These are phyloP conservation scores for Isabelozyma gotoi DNA, from an alignment of 805 yeast species.

Conservation along the genomic window DNA sequence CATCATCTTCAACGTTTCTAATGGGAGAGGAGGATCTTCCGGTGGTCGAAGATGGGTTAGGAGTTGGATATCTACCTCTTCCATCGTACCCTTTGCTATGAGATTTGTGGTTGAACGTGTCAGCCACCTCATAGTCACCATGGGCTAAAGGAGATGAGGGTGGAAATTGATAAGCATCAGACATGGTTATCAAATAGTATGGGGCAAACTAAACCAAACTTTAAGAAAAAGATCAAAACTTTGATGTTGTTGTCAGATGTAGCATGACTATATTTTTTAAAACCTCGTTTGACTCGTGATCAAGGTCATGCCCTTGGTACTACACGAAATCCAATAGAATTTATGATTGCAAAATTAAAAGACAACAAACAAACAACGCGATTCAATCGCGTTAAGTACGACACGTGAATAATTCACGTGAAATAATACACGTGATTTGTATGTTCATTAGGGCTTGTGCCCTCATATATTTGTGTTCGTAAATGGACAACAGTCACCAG, in stretches of 20 bases:
- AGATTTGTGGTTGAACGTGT: conserved; percentile 3
- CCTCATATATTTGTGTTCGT: background rate
- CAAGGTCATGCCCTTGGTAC: background rate
- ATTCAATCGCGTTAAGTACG: background rate
- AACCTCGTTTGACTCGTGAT: background rate
- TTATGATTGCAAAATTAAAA: background rate
- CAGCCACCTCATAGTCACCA: background rate
- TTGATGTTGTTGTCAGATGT: background rate
- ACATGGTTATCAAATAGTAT: conserved; percentile 2
- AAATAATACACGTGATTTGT: background rate
- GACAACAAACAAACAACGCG: background rate
- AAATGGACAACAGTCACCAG: background rate
- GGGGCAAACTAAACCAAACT: background rate
- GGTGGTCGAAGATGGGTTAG: conserved; percentile 59
- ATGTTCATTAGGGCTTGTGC: background rate
- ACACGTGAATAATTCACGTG: background rate
- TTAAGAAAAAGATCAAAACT: background rate
- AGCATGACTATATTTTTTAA: background rate
- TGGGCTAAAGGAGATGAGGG: conserved; percentile 51
- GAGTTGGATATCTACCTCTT: conserved; percentile 55
- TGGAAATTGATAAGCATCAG: conserved; percentile 39
- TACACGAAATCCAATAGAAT: too few species aligned
- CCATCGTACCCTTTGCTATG: conserved; percentile 6
- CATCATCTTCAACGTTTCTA: conserved; percentile 4
- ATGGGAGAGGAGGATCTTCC: conserved; percentile 45